phyloP scores from a whole-genome alignment of 768 basidiomycete genomes.

The Clavulina sp. region DNA sequence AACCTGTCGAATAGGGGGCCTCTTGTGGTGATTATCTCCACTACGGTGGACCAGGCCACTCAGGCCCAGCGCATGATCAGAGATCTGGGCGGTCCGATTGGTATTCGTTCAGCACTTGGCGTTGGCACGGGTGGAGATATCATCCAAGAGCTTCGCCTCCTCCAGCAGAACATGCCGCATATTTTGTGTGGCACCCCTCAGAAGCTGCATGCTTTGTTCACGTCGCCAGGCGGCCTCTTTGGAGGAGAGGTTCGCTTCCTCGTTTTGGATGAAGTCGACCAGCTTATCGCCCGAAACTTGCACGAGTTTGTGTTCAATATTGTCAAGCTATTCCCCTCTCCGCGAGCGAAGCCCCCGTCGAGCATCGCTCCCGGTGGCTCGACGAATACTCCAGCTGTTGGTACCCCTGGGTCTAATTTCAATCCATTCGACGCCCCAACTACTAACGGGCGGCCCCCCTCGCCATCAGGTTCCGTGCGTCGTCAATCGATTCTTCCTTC shows the following conservation, averaged over 20 bases:
- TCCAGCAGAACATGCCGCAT: constrained; percentile 87
- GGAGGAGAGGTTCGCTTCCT: constrained; percentile 84
- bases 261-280: constrained; percentile 94
- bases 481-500: constrained; percentile 20
- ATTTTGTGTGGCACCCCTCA: constrained; percentile 96
- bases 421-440: constrained; percentile 14
- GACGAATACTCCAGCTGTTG: constrained; percentile 15
- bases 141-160: constrained; percentile 57
- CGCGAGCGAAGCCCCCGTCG: constrained; percentile 45
- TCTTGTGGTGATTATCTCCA: constrained; percentile 84
- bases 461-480: constrained; percentile 16
- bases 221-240: constrained; percentile 51
- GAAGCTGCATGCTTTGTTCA: constrained; percentile 84
- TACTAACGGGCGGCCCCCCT: constrained; percentile 5
- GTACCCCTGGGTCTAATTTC: constrained; percentile 15
- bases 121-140: constrained; percentile 59
- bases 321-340: constrained; percentile 80
- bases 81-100: constrained; percentile 84
- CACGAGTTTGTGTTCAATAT: constrained; percentile 91
- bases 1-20: constrained; percentile 58
- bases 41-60: constrained; percentile 95
- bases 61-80: constrained; percentile 93
- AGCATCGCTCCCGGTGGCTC: constrained; percentile 20
- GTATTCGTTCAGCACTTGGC: constrained; percentile 76
- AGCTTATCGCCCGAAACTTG: constrained; percentile 89